Conservation (phyloP, 1,284 basidiomycete genomes). For the Nidula niveotomentosa region DNA sequence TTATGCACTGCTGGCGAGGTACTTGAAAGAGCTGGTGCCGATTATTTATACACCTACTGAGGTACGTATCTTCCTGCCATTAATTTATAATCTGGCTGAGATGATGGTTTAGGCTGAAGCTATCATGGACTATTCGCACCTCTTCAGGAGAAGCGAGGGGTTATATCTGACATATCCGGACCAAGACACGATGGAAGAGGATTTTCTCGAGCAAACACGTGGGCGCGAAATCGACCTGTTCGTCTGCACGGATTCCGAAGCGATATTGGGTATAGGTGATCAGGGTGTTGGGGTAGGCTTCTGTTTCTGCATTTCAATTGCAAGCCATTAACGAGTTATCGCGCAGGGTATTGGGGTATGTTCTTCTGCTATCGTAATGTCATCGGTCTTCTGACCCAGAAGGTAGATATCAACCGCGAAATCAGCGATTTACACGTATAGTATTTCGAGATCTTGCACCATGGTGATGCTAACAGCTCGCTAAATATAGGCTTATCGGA, state of each 20-base stretch:
- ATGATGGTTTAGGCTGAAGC: conserved; percentile 56
- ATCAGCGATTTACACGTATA: conserved; percentile 78
- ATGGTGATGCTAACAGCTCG: neutral
- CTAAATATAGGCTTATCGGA: conserved; percentile 61
- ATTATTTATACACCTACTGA: conserved; percentile 76
- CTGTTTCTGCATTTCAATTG: neutral
- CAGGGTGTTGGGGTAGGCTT: conserved; percentile 63
- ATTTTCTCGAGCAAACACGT: conserved; percentile 65
- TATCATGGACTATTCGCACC: conserved; percentile 77
- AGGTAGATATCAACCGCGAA: conserved; percentile 85
- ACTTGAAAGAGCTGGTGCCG: conserved; percentile 74
- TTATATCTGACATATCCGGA: conserved; percentile 67
- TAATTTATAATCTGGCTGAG: neutral
- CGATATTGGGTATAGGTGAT: conserved; percentile 81
- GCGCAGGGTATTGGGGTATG: conserved; percentile 46
- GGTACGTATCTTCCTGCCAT: conserved; percentile 23
- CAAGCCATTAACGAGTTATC: neutral
- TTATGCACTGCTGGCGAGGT: conserved; percentile 58
- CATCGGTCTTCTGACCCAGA: too few relatives aligned
- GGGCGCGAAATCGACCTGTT: conserved; percentile 69
- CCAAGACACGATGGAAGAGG: conserved; percentile 72
- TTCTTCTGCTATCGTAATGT: neutral
- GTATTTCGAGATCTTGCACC: neutral
- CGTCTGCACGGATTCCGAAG: conserved; percentile 83
- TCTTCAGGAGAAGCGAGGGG: conserved; percentile 76